Percentiles rank a stretch among this genome's conserved stretches.
Evolutionary conservation across 345 rosid genomes (phyloP).

Genomic region (Bretschneidera sinensis): DNA sequence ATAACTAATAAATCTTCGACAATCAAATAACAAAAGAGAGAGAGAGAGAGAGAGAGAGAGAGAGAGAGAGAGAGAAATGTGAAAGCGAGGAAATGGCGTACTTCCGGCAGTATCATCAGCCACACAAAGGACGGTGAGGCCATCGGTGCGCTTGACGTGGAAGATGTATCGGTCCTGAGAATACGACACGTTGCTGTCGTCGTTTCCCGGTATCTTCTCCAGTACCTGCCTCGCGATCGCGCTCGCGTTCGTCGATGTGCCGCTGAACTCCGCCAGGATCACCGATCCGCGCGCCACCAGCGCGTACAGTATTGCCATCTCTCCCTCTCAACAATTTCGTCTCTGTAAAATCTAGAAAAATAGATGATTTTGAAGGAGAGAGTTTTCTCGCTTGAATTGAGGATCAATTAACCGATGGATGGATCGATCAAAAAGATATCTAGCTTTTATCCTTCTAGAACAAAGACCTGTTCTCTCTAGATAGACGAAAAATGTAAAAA

Average conservation of each 20-base stretch:
- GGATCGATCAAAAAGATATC: too few species aligned
- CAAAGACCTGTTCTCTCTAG: too few species aligned
- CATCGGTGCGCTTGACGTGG: constrained; percentile 43
- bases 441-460: too few species aligned
- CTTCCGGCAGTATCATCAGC: constrained; percentile 37
- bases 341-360: too few species aligned
- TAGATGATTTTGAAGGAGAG: not conserved
- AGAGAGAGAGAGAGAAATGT: not conserved
- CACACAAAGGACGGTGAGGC: constrained; percentile 49
- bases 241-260: constrained; percentile 31
- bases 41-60: too few species aligned
- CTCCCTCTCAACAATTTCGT: not conserved
- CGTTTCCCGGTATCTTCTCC: constrained; percentile 27
- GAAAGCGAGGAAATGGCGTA: not conserved
- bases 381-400: not conserved
- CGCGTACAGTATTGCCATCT: constrained; percentile 45
- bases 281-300: constrained; percentile 48
- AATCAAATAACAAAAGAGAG: not conserved
- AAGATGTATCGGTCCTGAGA: constrained; percentile 46
- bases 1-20: not conserved
- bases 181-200: constrained; percentile 29
- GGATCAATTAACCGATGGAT: too few species aligned
- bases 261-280: constrained; percentile 46
- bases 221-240: constrained; percentile 37
- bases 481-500: too few species aligned